Conservation (phyloP, 2,329 filamentous ascomycete species). For the Clonostachys rosea region DNA sequence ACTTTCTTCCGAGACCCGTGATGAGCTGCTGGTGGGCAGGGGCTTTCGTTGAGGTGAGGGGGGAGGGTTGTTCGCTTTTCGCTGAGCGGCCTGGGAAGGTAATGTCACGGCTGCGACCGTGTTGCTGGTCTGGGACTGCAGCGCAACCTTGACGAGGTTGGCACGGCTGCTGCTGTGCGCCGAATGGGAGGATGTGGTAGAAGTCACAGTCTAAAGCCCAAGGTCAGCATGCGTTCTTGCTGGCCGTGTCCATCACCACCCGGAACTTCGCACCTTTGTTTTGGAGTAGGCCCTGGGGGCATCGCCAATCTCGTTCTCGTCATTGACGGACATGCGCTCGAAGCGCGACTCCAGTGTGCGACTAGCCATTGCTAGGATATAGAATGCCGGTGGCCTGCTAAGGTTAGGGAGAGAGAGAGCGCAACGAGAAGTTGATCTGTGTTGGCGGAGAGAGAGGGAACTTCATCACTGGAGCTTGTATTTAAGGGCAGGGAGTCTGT, state of each 20-base stretch:
- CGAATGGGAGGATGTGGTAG: not conserved
- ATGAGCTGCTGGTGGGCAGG: constrained; percentile 23
- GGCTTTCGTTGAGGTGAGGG: constrained; percentile 50
- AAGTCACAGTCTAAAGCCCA: constrained; percentile 24
- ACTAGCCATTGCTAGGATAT: constrained; percentile 54
- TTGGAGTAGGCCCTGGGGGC: constrained; percentile 51
- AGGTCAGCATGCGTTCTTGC: constrained; percentile 16
- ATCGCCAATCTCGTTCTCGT: constrained; percentile 67
- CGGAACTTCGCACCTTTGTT: constrained; percentile 60
- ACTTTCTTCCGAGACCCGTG: constrained; percentile 10
- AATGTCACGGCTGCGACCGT: constrained; percentile 62
- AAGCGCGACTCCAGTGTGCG: constrained; percentile 81
- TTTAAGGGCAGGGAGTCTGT: not conserved
- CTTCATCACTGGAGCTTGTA: not conserved
- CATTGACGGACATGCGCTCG: constrained; percentile 83
- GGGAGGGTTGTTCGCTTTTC: constrained; percentile 33
- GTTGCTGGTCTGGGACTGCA: constrained; percentile 73
- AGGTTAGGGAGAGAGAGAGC: no score
- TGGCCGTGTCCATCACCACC: constrained; percentile 29
- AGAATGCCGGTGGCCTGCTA: no score
- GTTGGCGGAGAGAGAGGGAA: not conserved
- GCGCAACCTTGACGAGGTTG: constrained; percentile 80
- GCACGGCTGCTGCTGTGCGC: constrained; percentile 52
- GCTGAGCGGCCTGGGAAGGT: constrained; percentile 60
- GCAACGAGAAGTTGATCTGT: not conserved